A percentile compares a stretch with the other conserved stretches of the same genome.
These are phyloP conservation scores for Mercurialis annua DNA, from an alignment of 345 rosid species.

Conservation along the genomic window DNA sequence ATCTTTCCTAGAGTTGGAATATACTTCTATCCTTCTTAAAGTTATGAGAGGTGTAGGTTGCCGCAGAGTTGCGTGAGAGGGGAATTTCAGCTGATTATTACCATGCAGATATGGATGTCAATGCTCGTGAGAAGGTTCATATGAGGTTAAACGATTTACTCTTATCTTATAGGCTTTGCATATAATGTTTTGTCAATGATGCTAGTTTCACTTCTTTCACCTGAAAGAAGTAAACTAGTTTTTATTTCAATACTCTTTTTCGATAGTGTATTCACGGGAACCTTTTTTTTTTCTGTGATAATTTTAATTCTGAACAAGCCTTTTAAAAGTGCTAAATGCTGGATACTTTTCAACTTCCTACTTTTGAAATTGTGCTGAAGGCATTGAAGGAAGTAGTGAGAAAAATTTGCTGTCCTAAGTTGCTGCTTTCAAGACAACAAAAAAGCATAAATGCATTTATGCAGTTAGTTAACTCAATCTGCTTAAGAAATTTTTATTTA, in stretches of 20 bases:
- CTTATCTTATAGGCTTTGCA: slow-evolving; percentile 2
- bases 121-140: slow-evolving; percentile 86
- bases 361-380: too few relatives aligned
- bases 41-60: slow-evolving; percentile 57
- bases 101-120: slow-evolving; percentile 93
- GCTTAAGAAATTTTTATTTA: too few relatives aligned
- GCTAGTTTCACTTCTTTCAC: background rate
- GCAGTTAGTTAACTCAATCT: too few relatives aligned
- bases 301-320: too few relatives aligned
- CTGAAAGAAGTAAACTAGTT: background rate
- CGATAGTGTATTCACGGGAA: background rate
- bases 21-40: slow-evolving; percentile 15
- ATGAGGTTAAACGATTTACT: slow-evolving; percentile 40
- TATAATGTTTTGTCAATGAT: background rate
- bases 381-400: too few relatives aligned
- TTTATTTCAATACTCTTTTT: background rate
- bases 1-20: background rate
- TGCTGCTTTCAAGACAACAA: too few relatives aligned
- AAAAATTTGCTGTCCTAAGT: too few relatives aligned
- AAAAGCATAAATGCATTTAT: too few relatives aligned
- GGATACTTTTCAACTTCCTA: too few relatives aligned
- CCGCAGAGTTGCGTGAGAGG: slow-evolving; percentile 62
- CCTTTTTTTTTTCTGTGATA: background rate
- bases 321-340: too few relatives aligned
- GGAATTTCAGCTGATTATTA: slow-evolving; percentile 81